Base-by-base conservation (phyloP, 306 rosid species). In the Morella rubra region DNA sequence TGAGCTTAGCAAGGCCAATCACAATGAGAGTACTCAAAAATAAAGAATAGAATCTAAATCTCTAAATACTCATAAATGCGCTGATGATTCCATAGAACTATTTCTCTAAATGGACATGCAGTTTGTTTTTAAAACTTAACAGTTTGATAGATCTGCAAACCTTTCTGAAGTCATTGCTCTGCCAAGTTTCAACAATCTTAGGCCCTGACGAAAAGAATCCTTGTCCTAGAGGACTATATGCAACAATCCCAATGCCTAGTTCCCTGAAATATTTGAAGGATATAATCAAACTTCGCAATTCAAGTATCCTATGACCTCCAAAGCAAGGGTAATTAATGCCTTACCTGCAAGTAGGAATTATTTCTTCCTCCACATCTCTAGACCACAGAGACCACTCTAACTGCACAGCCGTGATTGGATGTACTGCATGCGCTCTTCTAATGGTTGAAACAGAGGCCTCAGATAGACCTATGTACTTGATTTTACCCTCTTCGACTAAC, bases 341-440 rank as follows among this genome's bases (percentile, higher is more conserved):
- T 72, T 24, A 89, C 90, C 91, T 82, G 79, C 94, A 90, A 59
- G 91, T 84, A 47, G 94, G 90, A 79, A 87, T 55, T 1, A 86
- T 55, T 9, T 91, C 93, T 79, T 86, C 82, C 80, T 91, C 93
- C 0, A 55, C 90, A 79, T 86, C 94, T 82, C 91, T 82, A 1
- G 87, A 12, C 91, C 91, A 90, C 40, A 90, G 44, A 4, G 91
- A 90, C 87, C 94, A 90, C 55, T 90, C 94, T 67, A 90, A 44
- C 68, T 90, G 90, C 78, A 87, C 87, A 13, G 91, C 91, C 27
- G 90, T 74, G 41, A 87, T 82, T 1, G 94, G 94, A 84, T 87
- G 94, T 79, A 90, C 85, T 9, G 89, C 92, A 68, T 90, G 92
- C 11, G 95, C 95, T 83, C 92, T 86, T 86, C 92, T 90, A 67